phyloP scores from a whole-genome alignment of 1,284 basidiomycete genomes.

The Cryptococcus sp. region DNA sequence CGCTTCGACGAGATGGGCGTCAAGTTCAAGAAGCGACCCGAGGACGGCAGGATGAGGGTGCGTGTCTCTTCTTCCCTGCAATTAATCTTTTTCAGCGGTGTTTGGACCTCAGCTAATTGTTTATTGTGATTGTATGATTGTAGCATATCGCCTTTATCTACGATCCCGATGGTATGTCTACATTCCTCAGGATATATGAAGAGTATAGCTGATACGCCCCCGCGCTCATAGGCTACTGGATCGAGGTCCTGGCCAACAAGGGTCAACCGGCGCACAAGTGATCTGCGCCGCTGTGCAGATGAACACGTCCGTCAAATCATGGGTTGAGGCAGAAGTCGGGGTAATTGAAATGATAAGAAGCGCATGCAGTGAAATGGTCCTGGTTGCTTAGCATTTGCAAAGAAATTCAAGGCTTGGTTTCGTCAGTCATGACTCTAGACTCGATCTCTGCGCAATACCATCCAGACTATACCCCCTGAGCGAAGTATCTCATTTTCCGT shows the following conservation, averaged over 20 bases:
- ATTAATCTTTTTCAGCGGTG: not conserved
- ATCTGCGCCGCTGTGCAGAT: not conserved
- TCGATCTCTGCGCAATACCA: too few species aligned
- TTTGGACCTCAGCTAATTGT: not conserved
- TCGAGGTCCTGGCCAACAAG: conserved; percentile 55
- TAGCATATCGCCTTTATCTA: conserved; percentile 71
- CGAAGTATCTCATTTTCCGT: too few species aligned
- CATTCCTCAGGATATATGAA: conserved; percentile 24
- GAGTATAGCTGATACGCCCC: conserved; percentile 24
- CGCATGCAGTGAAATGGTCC: too few species aligned
- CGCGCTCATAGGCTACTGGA: conserved; percentile 54
- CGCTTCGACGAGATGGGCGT: conserved; percentile 82
- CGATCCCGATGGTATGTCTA: conserved; percentile 70
- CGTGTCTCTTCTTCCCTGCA: conserved; percentile 62
- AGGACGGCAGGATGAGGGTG: conserved; percentile 81
- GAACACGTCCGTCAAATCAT: too few species aligned
- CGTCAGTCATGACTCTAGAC: too few species aligned
- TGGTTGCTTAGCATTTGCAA: too few species aligned
- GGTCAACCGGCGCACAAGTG: conserved; percentile 15
- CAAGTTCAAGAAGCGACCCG: conserved; percentile 82
- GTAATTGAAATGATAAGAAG: too few species aligned
- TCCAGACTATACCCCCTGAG: too few species aligned
- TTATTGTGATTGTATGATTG: not conserved
- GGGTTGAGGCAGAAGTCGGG: too few species aligned
- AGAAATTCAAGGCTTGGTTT: too few species aligned